Base-by-base conservation (phyloP, 192 early-diverging fungal species). In the Powellomyces hirtus region DNA sequence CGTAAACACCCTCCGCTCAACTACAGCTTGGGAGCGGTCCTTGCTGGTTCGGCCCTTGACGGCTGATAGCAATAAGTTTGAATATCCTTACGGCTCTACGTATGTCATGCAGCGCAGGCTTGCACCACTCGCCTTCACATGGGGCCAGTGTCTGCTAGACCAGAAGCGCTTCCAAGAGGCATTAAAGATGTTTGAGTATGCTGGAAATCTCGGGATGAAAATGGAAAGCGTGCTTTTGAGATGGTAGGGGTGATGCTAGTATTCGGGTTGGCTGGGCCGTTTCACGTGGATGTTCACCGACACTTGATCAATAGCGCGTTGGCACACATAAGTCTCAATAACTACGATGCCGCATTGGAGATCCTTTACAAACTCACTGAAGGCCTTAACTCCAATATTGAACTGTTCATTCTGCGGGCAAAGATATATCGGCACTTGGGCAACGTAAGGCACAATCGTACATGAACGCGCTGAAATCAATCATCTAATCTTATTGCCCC, bases 81-180 rank as follows among this genome's bases (percentile, higher is more conserved):
- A 34, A 16, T 27, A 56, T 29, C 46, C 46, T 3, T 16, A 49
- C 26, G 53, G 53, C 46, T 51, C 58, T 0, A 22, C 46, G n/a
- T 69, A 52, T 24, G 52, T 71, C 13, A 16, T 52, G 45, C 38
- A 8, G 50, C 13, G 38, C 4, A 22, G 51, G 38, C 14, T 71
- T 22, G 59, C 51, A 10, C 51, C 49, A 4, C 34, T 62, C 2
- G 50, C 38, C n/a, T 82, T 58, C 65, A 65, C 66, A 14, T 78
- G 73, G 64, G 77, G 77, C 8, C 75, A 83, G 56, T 72, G 75
- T 55, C 38, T 83, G 29, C 62, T 83, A 0, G 82, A 84, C 50
- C 75, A 78, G 42, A 65, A 58, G n/a, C 38, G 82, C 14, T 78
- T 78, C 33, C 38, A 70, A 20, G 82, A 84, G 44, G 72, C 79